A percentile compares a stretch with the other conserved stretches of the same genome.
phyloP scores from a whole-genome alignment of 2,329 filamentous ascomycete genomes.

The Xylaria sp. region DNA sequence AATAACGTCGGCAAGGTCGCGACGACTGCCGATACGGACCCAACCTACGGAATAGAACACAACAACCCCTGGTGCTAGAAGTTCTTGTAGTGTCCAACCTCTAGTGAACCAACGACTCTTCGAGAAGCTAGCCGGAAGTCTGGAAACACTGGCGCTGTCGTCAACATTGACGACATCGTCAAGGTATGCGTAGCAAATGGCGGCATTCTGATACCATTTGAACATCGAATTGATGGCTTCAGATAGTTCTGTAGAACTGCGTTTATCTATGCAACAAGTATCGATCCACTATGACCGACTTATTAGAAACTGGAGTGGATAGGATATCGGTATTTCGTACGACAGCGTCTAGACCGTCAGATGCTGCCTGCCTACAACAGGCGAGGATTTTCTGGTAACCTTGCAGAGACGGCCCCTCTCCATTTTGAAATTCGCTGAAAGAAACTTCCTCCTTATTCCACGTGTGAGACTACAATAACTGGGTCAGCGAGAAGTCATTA shows the following conservation, averaged over 20 bases:
- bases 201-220: constrained; percentile 21
- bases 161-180: neutral
- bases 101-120: constrained; percentile 21
- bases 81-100: constrained; percentile 24
- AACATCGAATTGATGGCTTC: constrained; percentile 24
- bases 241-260: constrained; percentile 24
- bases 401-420: constrained; percentile 1
- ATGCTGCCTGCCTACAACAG: constrained; percentile 20
- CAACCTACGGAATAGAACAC: constrained; percentile 18
- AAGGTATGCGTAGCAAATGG: constrained; percentile 27
- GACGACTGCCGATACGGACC: constrained; percentile 10
- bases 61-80: constrained; percentile 16
- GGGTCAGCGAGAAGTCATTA: neutral
- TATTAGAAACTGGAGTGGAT: neutral
- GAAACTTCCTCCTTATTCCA: constrained; percentile 9
- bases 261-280: constrained; percentile 28
- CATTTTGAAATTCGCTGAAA: constrained; percentile 16
- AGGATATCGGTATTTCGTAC: constrained; percentile 4
- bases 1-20: constrained; percentile 4
- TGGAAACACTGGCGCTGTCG: neutral
- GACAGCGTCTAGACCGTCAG: constrained; percentile 18
- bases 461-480: constrained; percentile 17
- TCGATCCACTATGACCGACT: constrained; percentile 17
- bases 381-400: constrained; percentile 7
- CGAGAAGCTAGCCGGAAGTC: neutral